These are phyloP conservation scores for Benincasa hispida DNA, from an alignment of 306 rosid genomes.

Conservation along the genomic window DNA sequence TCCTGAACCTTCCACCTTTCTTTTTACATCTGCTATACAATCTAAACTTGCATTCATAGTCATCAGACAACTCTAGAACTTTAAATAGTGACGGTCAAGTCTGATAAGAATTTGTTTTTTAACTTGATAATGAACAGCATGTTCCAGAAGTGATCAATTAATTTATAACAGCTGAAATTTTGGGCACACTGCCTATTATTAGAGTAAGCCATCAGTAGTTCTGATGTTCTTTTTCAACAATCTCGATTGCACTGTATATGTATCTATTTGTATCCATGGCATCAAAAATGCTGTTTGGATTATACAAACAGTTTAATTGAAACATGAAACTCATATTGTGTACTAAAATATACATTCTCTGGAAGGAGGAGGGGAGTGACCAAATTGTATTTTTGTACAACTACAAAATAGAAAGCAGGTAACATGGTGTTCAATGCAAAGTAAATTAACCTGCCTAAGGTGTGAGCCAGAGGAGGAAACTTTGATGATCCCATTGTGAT, in stretches of 20 bases:
- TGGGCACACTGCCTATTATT: neutral
- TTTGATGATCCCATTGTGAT: conserved; percentile 18
- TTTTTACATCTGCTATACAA: neutral
- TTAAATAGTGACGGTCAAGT: neutral
- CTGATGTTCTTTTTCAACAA: neutral
- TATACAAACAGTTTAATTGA: neutral
- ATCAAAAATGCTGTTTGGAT: neutral
- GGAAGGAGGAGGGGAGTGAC: neutral
- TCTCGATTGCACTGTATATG: neutral
- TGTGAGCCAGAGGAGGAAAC: conserved; percentile 15
- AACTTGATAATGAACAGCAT: neutral
- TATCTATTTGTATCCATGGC: neutral
- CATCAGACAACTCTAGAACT: neutral
- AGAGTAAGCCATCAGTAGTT: neutral
- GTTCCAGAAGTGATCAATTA: neutral
- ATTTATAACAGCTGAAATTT: neutral
- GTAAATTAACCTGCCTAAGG: conserved; percentile 10
- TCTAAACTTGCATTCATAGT: neutral
- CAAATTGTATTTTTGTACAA: neutral
- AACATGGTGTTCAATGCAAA: neutral
- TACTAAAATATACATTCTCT: neutral
- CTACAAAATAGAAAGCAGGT: neutral
- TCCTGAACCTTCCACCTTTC: neutral
- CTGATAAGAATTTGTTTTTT: neutral
- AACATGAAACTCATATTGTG: neutral